Conservation (phyloP, 371 early-diverging fungal species). For the Umbelopsis sp. region DNA sequence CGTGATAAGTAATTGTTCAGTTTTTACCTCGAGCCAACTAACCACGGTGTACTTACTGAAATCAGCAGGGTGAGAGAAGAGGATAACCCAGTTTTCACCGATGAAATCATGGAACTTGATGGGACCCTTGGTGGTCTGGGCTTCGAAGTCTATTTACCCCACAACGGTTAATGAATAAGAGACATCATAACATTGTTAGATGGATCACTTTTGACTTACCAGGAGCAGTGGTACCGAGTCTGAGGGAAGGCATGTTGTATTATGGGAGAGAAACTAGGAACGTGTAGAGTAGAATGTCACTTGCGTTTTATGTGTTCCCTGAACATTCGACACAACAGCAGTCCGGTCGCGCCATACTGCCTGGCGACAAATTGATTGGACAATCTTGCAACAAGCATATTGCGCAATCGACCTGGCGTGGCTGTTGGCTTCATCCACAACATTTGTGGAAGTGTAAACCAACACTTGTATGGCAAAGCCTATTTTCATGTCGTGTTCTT, state of each 20-base stretch:
- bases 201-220: conserved; percentile 27
- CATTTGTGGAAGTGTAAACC: background rate
- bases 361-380: conserved; percentile 12
- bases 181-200: background rate
- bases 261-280: background rate
- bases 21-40: too few relatives aligned
- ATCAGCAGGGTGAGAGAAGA: conserved; percentile 96
- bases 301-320: conserved; percentile 2
- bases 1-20: too few relatives aligned
- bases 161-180: background rate
- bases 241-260: conserved; percentile 52
- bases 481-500: conserved; percentile 8
- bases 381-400: conserved; percentile 10
- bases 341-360: conserved; percentile 15
- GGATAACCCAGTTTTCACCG: conserved; percentile 85
- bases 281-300: too few relatives aligned
- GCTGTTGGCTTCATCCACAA: background rate
- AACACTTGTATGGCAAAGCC: conserved; percentile 10
- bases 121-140: conserved; percentile 83
- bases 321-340: conserved; percentile 7
- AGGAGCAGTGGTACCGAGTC: conserved; percentile 68
- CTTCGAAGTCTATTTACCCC: conserved; percentile 67
- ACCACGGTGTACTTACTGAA: conserved; percentile 65
- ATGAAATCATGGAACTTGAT: conserved; percentile 92
- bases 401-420: conserved; percentile 24